These are phyloP conservation scores for Colletotrichum limetticola DNA, from an alignment of 2,329 filamentous ascomycete genomes.

Conservation along the genomic window DNA sequence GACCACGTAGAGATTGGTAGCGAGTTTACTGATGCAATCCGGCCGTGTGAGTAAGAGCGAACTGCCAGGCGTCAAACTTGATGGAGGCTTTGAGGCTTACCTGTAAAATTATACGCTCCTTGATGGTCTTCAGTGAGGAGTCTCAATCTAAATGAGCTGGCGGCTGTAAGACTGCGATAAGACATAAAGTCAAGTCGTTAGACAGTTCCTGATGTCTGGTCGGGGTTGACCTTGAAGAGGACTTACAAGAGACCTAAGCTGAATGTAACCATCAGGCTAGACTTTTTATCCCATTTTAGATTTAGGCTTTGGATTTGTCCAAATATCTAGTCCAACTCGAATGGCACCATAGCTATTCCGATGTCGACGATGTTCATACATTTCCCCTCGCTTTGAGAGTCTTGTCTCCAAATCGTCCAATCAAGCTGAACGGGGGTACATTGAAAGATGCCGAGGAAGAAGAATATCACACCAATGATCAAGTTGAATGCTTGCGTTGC, in stretches of 20 bases:
- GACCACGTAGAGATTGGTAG: slow-evolving; percentile 44
- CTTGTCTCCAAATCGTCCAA: background rate
- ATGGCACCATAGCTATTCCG: background rate
- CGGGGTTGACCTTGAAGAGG: too few relatives aligned
- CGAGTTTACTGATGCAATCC: background rate
- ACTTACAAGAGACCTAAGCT: slow-evolving; percentile 10
- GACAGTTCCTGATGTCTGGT: too few relatives aligned
- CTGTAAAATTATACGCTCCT: background rate
- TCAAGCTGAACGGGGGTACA: background rate
- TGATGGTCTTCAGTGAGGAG: background rate
- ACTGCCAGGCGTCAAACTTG: too few relatives aligned
- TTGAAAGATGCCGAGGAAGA: slow-evolving; percentile 45
- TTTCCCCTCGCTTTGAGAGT: background rate
- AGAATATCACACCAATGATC: slow-evolving; percentile 37
- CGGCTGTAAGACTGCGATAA: background rate
- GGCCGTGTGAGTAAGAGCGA: slow-evolving; percentile 41
- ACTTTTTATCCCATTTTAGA: background rate
- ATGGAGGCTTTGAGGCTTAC: background rate
- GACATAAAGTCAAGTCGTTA: background rate
- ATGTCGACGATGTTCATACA: background rate
- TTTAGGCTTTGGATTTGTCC: slow-evolving; percentile 11
- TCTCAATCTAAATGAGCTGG: background rate
- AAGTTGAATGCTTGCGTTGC: slow-evolving; percentile 29
- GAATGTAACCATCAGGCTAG: background rate
- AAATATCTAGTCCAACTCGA: background rate